Evolutionary conservation across 441 rosid genomes (phyloP).

Genomic region (Corymbia citriodora): DNA sequence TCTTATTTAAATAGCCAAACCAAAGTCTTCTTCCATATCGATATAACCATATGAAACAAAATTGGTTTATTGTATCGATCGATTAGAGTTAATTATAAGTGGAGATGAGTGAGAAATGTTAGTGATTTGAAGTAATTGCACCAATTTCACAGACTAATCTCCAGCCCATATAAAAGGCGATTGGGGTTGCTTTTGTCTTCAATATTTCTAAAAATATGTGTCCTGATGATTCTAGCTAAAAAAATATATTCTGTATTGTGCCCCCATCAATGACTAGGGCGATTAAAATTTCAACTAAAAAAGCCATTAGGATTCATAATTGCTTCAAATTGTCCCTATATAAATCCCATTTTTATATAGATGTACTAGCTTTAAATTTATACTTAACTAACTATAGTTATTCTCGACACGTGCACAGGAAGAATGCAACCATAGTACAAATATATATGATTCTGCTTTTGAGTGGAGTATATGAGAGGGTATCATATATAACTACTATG

Average conservation of each 20-base stretch:
- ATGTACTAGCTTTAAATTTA: too few relatives aligned
- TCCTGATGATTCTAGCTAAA: background rate
- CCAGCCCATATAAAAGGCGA: background rate
- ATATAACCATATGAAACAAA: accelerated
- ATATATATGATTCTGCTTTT: too few relatives aligned
- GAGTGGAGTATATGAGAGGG: too few relatives aligned
- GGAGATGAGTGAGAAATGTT: background rate
- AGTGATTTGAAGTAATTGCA: background rate
- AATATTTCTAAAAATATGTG: background rate
- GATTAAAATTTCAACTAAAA: background rate
- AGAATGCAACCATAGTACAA: too few relatives aligned
- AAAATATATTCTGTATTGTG: background rate
- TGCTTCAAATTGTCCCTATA: too few relatives aligned
- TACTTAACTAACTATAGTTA: too few relatives aligned
- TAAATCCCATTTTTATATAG: too few relatives aligned
- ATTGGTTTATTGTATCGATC: background rate
- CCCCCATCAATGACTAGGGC: background rate
- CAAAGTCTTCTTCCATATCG: background rate
- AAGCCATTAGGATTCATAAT: too few relatives aligned
- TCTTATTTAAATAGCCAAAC: background rate
- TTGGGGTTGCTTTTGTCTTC: background rate
- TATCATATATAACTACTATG: too few relatives aligned
- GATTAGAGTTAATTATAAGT: background rate
- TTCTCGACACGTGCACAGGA: too few relatives aligned
- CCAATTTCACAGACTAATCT: background rate